Percentiles rank a stretch among this genome's conserved stretches.
phyloP scores from a whole-genome alignment of 306 rosid genomes.

The Geum urbanum region DNA sequence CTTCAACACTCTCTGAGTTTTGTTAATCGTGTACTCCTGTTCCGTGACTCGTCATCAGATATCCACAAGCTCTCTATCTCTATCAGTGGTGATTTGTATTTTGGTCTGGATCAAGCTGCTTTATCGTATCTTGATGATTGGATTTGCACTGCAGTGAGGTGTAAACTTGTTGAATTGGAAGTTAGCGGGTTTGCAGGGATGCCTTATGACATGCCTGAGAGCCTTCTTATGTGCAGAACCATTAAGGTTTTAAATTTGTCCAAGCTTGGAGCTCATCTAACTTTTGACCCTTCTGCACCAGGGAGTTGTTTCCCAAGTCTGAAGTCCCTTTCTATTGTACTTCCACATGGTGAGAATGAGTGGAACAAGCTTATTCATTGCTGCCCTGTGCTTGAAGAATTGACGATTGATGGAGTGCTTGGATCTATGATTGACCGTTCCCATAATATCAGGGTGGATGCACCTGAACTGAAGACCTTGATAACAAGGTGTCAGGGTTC shows the following conservation, averaged over 20 bases:
- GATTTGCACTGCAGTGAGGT: neutral
- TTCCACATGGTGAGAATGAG: neutral
- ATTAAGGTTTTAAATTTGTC: neutral
- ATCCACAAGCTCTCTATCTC: too few species aligned
- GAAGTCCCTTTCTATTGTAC: neutral
- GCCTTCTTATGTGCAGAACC: neutral
- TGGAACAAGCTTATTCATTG: neutral
- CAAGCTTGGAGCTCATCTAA: neutral
- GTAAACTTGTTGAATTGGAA: neutral
- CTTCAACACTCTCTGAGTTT: neutral
- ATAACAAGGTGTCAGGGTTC: neutral
- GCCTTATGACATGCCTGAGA: neutral
- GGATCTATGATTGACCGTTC: neutral
- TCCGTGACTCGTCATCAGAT: too few species aligned
- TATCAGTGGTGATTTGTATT: too few species aligned
- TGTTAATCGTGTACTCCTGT: neutral
- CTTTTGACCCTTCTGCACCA: neutral
- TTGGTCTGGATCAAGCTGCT: too few species aligned
- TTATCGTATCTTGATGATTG: neutral
- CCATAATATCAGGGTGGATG: neutral
- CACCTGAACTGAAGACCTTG: neutral
- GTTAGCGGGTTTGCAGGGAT: neutral
- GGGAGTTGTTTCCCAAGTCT: neutral
- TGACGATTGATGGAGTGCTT: neutral
- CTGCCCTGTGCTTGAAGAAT: neutral